Base-by-base conservation (phyloP, 2,329 filamentous ascomycete genomes). In the Aspergillus sp. region DNA sequence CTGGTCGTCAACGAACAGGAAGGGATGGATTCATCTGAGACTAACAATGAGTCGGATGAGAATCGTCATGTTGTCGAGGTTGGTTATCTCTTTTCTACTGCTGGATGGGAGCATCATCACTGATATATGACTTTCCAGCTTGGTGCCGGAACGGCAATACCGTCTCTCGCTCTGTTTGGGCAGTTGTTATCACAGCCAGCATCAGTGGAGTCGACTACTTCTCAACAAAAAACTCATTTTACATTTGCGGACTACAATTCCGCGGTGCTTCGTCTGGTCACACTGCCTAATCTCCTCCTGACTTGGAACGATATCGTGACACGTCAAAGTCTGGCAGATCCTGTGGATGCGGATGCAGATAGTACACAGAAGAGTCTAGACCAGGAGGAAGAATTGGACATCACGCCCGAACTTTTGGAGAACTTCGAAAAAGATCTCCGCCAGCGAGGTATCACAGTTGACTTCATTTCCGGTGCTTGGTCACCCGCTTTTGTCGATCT, bases 81-180 rank as follows among this genome's bases (percentile, higher is more conserved):
- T 43, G 10, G 57, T 58, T 32, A 4, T 19, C 19, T 19, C 19
- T 19, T 19, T 19, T 19, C 19, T 19, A 19, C 19, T 19, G 19
- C 19, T 19, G 19, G 2, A 19, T 19, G 19, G 19, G 19, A 19
- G 19, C 19, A 19, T 27, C 33, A 27, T 9, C 4, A 45, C 5
- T n/a, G 19, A 19, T 19, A 19, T 19, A 19, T 19, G 19, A 19
- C 4, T 19, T 4, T 19, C 19, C 44, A 80, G 69, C 69, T 84
- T 33, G 81, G 81, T n/a, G 78, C 79, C 38, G 81, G 81, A n/a
- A 79, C 77, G 45, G 81, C 79, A 5, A 62, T 84, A 8, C 81
- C 81, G 5, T 74, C 70, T 9, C 63, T 81, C 10, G 61, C 78
- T 1, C 59, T 84, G 0, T 78, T 82, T 48, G 70, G 73, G 38